phyloP scores from a whole-genome alignment of 306 rosid species.

The Sesbania bispinosa region DNA sequence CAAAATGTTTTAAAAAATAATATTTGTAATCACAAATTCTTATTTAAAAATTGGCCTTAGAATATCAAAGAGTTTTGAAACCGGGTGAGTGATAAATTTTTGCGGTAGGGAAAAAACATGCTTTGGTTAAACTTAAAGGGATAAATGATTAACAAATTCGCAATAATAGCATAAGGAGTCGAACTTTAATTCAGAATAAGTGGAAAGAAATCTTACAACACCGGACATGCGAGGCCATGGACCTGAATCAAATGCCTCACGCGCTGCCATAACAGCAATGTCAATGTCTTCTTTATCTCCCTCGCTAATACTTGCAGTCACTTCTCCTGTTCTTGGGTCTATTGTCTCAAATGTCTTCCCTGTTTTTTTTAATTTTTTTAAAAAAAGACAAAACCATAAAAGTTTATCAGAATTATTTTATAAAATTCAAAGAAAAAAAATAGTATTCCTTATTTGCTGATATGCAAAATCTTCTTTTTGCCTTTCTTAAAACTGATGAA shows the following conservation, averaged over 20 bases:
- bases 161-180: too few relatives aligned
- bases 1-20: too few relatives aligned
- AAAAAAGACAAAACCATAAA: too few relatives aligned
- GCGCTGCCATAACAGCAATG: slow-evolving; percentile 77
- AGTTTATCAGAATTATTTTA: not conserved
- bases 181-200: not conserved
- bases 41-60: too few relatives aligned
- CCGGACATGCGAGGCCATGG: slow-evolving; percentile 86
- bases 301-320: slow-evolving; percentile 53
- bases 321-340: slow-evolving; percentile 78
- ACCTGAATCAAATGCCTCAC: slow-evolving; percentile 73
- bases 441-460: not conserved
- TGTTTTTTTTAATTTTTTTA: not conserved
- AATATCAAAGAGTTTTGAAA: too few relatives aligned
- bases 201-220: slow-evolving; percentile 35
- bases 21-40: too few relatives aligned
- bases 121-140: too few relatives aligned
- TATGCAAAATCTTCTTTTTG: not conserved
- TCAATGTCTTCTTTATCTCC: slow-evolving; percentile 70
- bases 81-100: too few relatives aligned
- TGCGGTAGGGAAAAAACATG: too few relatives aligned
- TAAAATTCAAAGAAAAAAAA: not conserved
- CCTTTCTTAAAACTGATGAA: too few relatives aligned
- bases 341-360: slow-evolving; percentile 76
- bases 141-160: too few relatives aligned